phyloP scores from a whole-genome alignment of 371 early-diverging fungal genomes.

The Hamiltosporidium tvaerminnensis region DNA sequence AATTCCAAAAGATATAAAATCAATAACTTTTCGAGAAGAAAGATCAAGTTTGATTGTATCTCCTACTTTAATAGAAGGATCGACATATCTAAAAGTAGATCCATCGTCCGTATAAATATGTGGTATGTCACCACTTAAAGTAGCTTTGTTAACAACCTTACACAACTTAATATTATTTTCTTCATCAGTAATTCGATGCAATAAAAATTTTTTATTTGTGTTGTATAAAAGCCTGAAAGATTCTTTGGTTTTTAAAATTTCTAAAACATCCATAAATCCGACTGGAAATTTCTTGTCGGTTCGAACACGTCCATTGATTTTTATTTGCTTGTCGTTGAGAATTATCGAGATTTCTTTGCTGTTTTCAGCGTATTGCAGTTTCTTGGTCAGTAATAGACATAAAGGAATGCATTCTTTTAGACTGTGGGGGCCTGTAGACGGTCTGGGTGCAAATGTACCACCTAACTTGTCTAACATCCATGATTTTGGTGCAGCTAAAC shows the following conservation, averaged over 20 bases:
- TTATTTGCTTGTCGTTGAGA: conserved; percentile 86
- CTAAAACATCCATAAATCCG: conserved; percentile 96
- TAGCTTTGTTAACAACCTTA: conserved; percentile 80
- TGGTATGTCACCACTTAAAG: conserved; percentile 80
- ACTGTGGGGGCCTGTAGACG: conserved; percentile 95
- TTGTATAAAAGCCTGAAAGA: conserved; percentile 97
- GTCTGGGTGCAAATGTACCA: conserved; percentile 89
- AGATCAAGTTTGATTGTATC: conserved; percentile 92
- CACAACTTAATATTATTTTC: conserved; percentile 96
- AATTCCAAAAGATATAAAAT: conserved; percentile 76
- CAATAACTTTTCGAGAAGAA: conserved; percentile 73
- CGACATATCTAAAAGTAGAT: conserved; percentile 94
- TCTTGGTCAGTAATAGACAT: conserved; percentile 86
- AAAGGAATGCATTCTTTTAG: conserved; percentile 92
- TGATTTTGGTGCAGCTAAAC: conserved; percentile 92
- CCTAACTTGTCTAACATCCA: conserved; percentile 99
- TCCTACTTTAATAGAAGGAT: conserved; percentile 89
- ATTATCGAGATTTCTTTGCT: conserved; percentile 85
- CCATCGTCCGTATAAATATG: conserved; percentile 94
- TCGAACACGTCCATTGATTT: conserved; percentile 94
- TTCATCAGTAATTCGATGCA: conserved; percentile 90
- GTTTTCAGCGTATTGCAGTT: conserved; percentile 91
- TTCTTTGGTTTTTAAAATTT: conserved; percentile 93
- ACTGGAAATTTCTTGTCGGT: conserved; percentile 91
- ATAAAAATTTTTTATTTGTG: conserved; percentile 90